Evolutionary conservation across 2,329 filamentous ascomycete species (phyloP).

Genomic region (Diaporthe ampelina): DNA sequence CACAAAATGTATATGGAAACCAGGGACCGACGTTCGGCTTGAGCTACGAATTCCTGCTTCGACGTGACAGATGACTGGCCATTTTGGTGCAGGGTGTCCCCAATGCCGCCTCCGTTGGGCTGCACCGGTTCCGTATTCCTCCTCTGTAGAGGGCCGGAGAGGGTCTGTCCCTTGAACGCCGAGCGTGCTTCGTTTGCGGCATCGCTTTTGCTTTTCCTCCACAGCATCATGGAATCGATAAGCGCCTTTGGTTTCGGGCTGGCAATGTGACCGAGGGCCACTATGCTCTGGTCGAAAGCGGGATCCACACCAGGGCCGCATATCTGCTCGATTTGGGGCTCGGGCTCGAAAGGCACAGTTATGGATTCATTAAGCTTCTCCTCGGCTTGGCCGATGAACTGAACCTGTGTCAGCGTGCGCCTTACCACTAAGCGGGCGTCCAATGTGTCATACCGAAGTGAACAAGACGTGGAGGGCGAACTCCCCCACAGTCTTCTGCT

Average conservation of each 20-base stretch:
- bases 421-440: background rate
- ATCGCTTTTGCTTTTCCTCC: constrained; percentile 97
- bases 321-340: constrained; percentile 88
- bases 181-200: constrained; percentile 78
- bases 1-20: constrained; percentile 97
- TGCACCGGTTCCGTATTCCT: constrained; percentile 82
- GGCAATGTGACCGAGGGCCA: constrained; percentile 93
- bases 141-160: constrained; percentile 68
- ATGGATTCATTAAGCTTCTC: constrained; percentile 94
- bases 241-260: constrained; percentile 93
- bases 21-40: constrained; percentile 90
- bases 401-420: constrained; percentile 49
- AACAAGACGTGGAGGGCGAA: constrained; percentile 97
- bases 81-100: constrained; percentile 51
- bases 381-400: constrained; percentile 97
- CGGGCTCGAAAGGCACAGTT: constrained; percentile 81
- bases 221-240: constrained; percentile 98
- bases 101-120: constrained; percentile 47
- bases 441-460: constrained; percentile 76
- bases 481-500: constrained; percentile 95
- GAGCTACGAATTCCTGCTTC: constrained; percentile 79
- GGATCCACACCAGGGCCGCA: constrained; percentile 92
- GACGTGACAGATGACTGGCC: constrained; percentile 58
- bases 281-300: constrained; percentile 93
- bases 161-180: constrained; percentile 36